Percentiles rank a stretch among this genome's conserved stretches.
phyloP scores from a whole-genome alignment of 805 yeast genomes.

The Ogataea degrootiae region DNA sequence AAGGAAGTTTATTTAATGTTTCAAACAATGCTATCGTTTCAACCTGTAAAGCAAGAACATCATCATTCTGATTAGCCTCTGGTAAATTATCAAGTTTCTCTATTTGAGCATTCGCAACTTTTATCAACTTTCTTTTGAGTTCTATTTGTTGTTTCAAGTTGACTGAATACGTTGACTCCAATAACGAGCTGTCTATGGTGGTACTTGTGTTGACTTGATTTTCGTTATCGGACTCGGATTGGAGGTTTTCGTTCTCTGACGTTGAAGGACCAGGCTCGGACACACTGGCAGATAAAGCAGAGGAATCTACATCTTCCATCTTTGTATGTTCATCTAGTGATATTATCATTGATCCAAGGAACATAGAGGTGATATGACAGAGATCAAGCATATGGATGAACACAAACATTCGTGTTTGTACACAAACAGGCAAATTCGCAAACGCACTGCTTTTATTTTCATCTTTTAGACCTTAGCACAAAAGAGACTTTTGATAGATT shows the following conservation, averaged over 20 bases:
- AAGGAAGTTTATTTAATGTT: constrained; percentile 22
- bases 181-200: background rate
- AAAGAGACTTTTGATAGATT: no score
- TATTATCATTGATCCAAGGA: no score
- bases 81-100: constrained; percentile 3
- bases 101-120: constrained; percentile 17
- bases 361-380: no score
- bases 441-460: no score
- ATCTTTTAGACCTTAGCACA: no score
- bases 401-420: no score
- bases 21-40: constrained; percentile 21
- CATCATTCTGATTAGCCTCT: background rate
- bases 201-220: no score
- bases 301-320: constrained; percentile 42
- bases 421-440: no score
- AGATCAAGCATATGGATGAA: no score
- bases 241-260: constrained; percentile 14
- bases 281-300: background rate
- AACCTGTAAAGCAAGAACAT: constrained; percentile 1
- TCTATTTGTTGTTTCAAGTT: constrained; percentile 21
- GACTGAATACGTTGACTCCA: constrained; percentile 13
- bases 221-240: no score
- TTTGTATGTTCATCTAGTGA: no score
- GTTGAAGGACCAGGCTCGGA: background rate
- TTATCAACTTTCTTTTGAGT: constrained; percentile 15